Base-by-base conservation (phyloP, 768 basidiomycete species). In the Auricularia cornea region DNA sequence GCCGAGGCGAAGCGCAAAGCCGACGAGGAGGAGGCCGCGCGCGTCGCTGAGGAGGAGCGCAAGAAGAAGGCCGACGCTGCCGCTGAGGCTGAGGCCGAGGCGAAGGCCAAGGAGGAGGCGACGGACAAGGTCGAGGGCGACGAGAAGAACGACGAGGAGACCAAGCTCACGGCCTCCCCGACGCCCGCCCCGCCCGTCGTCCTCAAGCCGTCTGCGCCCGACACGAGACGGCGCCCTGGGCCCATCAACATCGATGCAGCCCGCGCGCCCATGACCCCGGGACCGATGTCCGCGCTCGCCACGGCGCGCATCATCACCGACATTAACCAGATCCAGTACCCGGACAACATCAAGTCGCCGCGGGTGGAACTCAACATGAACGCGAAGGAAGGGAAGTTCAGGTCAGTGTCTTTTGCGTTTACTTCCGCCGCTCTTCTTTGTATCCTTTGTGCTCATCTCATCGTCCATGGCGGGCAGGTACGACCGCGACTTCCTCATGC, bases 401-500 rank as follows among this genome's bases (percentile, higher is more conserved):
- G 88, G 92, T 91, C 31, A 75, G 65, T 69, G 70, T 26, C 20
- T 31, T 64, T n/a, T n/a, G n/a, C n/a, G n/a, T n/a, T n/a, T n/a
- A n/a, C n/a, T n/a, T 52, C 32, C 31, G 8, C 30, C 60, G 41
- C 61, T 40, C 52, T 12, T 59, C 20, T 18, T 23, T 66, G 52
- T 35, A n/a, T 54, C 2, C 3, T 11, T 31, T 66, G 35, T 35
- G 38, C 28, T 60, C 10, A 59, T 30, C 20, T 57, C 26, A 62
- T 52, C 41, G 18, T 52, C 2, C 30, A 5, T 59, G 26, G 62
- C 29, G 59, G 38, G 28, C 65, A 93, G 96, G 70, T 99, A 99
- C 73, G 94, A 98, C 73, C 93, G 95, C 38, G 93, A 95, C 23
- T 99, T 99, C 85, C 83, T 99, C 29, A 76, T 99, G 64, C 96